phyloP scores from a whole-genome alignment of 208 protist genomes.

The Acanthamoeba sp. region DNA sequence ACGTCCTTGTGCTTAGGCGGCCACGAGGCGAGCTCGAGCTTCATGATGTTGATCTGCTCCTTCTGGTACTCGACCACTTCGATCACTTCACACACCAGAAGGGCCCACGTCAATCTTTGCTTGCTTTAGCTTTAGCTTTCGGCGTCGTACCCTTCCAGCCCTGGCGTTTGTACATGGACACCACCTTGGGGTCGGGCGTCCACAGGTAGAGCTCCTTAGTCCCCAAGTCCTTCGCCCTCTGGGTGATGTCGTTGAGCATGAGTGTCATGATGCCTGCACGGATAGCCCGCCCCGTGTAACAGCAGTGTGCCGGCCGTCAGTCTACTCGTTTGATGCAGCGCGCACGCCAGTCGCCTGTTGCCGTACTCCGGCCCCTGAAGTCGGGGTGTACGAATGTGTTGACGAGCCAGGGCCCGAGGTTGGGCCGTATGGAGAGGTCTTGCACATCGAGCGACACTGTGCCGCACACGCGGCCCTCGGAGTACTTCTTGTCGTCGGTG shows the following conservation, averaged over 20 bases:
- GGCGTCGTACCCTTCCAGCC: not conserved
- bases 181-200: constrained; percentile 31
- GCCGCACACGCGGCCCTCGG: not conserved
- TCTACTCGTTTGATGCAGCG: no score
- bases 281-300: not conserved
- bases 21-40: constrained; percentile 39
- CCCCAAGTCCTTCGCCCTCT: constrained; percentile 24
- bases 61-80: constrained; percentile 20
- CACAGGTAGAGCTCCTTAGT: constrained; percentile 44
- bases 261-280: constrained; percentile 32
- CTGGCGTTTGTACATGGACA: constrained; percentile 31
- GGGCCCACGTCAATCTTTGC: not conserved
- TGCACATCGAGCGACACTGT: constrained; percentile 27
- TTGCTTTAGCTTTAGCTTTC: not conserved
- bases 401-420: constrained; percentile 19
- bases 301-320: no score
- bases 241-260: constrained; percentile 39
- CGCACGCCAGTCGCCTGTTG: no score
- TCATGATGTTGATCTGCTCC: not conserved
- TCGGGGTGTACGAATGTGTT: constrained; percentile 36
- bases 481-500: not conserved
- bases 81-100: not conserved
- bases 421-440: not conserved
- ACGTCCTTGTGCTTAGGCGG: not conserved
- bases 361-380: constrained; percentile 13